Base-by-base conservation (phyloP, 2,329 filamentous ascomycete species). In the Botrytis squamosa region DNA sequence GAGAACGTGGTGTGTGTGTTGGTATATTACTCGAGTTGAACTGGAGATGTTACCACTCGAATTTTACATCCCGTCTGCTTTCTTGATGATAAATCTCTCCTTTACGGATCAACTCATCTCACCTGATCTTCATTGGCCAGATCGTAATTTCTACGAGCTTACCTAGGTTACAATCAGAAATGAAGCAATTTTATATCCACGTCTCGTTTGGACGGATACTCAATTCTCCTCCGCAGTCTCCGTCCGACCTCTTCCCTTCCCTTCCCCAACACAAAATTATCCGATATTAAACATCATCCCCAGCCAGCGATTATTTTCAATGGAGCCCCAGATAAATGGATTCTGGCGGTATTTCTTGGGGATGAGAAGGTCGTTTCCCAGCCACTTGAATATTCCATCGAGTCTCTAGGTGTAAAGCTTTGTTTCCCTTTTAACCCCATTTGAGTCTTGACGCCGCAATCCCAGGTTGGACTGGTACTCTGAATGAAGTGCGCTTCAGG, bases 121-220 rank as follows among this genome's bases (percentile, higher is more conserved):
- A 33, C 55, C 22, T 20, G 46, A 33, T 67, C 33, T 69, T 69
- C 20, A 55, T 55, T 29, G 66, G 12, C 40, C 20, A 18, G 12
- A 55, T 40, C 46, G 65, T 25, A 29, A 68, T 68, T 3, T 42
- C 36, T 25, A 57, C 7, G 65, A 40, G 9, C 36, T 22, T 42
- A 29, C 36, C 14, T 42, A 29, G 18, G 46, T 55, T 42, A 57
- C 49, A 55, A 40, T 14, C 25, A 29, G 65, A 68, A 49, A 68
- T 71, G 29, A 68, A 25, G 40, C 46, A 60, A 72, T 72, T 72
- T 72, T 68, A 68, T 72, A 72, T 72, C 40, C 63, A 60, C 33
- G n/a, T 57, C 70, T 66, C 22, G 36, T 25, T 36, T 36, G 57
- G 40, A 40, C 59, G 36, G 36, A 40, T 36, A 63, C 14, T 36